Conservation (phyloP, 176 grass and related monocot species). For the Carex myosuroides region DNA sequence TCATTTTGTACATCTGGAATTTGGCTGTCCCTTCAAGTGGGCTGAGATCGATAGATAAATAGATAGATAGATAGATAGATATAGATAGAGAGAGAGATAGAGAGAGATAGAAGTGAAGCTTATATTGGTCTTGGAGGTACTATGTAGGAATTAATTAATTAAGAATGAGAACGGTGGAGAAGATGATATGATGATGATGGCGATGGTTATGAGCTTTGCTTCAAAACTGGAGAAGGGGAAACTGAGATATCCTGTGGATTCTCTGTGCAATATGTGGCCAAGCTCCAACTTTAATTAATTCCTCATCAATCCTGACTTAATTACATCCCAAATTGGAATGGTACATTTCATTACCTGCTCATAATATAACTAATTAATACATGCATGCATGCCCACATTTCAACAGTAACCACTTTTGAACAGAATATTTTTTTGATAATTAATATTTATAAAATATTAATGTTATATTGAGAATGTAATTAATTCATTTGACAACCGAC, state of each 20-base stretch:
- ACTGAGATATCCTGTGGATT: background rate
- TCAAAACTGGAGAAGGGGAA: slow-evolving; percentile 63
- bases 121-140: slow-evolving; percentile 22
- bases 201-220: slow-evolving; percentile 79
- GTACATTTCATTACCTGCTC: background rate
- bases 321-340: background rate
- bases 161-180: slow-evolving; percentile 28
- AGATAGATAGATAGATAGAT: slow-evolving; percentile 3
- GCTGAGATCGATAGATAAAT: background rate
- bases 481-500: no score
- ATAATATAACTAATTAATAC: background rate
- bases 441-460: no score
- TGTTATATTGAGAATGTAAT: no score
- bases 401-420: no score
- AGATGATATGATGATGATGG: slow-evolving; percentile 80
- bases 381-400: background rate
- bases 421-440: no score
- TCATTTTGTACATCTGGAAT: slow-evolving; percentile 46
- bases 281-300: no score
- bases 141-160: background rate
- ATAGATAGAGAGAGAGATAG: slow-evolving; percentile 9
- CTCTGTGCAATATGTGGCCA: background rate
- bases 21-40: background rate
- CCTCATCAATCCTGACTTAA: background rate
- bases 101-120: slow-evolving; percentile 17